phyloP scores from a whole-genome alignment of 2,329 filamentous ascomycete genomes.

The Colletotrichum sp. region DNA sequence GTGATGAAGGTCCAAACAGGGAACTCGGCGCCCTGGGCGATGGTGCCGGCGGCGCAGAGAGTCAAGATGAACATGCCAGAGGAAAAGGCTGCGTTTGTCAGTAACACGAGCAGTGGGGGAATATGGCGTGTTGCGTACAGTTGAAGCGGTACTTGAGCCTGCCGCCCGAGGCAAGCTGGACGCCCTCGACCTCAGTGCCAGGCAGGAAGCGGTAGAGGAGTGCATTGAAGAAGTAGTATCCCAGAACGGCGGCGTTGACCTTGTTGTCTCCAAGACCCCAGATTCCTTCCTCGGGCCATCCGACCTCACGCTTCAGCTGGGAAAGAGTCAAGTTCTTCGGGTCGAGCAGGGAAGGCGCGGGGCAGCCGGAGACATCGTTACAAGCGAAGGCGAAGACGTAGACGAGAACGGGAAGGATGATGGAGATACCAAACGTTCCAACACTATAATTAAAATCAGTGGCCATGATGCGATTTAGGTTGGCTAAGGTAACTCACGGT shows the following conservation, averaged over 20 bases:
- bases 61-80: slow-evolving; percentile 77
- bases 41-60: slow-evolving; percentile 76
- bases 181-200: slow-evolving; percentile 73
- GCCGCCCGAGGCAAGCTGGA: slow-evolving; percentile 71
- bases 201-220: slow-evolving; percentile 80
- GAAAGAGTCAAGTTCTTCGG: slow-evolving; percentile 75
- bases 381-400: slow-evolving; percentile 85
- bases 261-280: slow-evolving; percentile 72
- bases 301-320: slow-evolving; percentile 78
- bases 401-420: slow-evolving; percentile 79
- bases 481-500: slow-evolving; percentile 44
- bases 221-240: slow-evolving; percentile 79
- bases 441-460: not conserved
- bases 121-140: slow-evolving; percentile 47
- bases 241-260: slow-evolving; percentile 72
- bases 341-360: slow-evolving; percentile 78
- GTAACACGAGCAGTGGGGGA: not conserved
- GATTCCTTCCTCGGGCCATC: slow-evolving; percentile 78
- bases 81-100: slow-evolving; percentile 64
- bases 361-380: slow-evolving; percentile 93
- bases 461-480: too few species aligned
- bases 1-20: slow-evolving; percentile 91
- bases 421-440: slow-evolving; percentile 78
- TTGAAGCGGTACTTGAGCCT: slow-evolving; percentile 85
- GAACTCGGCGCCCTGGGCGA: slow-evolving; percentile 80